Base-by-base conservation (phyloP, 2,329 filamentous ascomycete species). In the Seiridium cupressi region DNA sequence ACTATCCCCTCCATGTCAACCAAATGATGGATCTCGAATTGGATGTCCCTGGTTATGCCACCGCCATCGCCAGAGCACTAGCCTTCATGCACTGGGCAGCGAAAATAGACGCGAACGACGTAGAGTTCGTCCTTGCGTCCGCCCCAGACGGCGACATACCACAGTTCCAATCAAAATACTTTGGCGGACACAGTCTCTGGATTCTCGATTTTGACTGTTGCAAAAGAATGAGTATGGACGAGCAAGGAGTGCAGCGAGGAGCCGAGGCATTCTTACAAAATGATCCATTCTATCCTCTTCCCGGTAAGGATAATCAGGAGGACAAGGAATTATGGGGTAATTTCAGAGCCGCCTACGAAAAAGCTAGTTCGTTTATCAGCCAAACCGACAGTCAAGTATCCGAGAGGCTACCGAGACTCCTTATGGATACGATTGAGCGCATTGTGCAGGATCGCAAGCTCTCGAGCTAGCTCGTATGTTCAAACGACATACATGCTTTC, bases 121-220 rank as follows among this genome's bases (percentile, higher is more conserved):
- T 87, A 2, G 81, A 87, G 54, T 86, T 85, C 63, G 83, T 86
- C 0, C 74, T 86, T 2, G 78, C 67, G 6, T 65, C 62, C 1
- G 55, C 62, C 26, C 62, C 67, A 68, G 0, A 60, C 66, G 3
- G 3, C 49, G 63, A 10, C n/a, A 8, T 26, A 3, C 61, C 59
- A 0, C 65, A 65, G 55, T 35, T 42, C 32, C 34, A 44, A 8
- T 40, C 35, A 35, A 8, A 36, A 10, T 3, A 55, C 53, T 2
- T 46, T 5, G 2, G 10, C 60, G 0, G 34, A 3, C 49, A 53
- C 49, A 53, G 38, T 35, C 65, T 81, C 0, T 83, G 79, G 79
- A 66, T 82, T 0, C 63, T 84, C 0, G 80, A 83, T 42, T 84
- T 82, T 62, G 77, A 83, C 61, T 73, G 76, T 54, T 77, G 73